Evolutionary conservation across 352 stramenopile genomes (phyloP).

Genomic region (Pythium aphanidermatum): DNA sequence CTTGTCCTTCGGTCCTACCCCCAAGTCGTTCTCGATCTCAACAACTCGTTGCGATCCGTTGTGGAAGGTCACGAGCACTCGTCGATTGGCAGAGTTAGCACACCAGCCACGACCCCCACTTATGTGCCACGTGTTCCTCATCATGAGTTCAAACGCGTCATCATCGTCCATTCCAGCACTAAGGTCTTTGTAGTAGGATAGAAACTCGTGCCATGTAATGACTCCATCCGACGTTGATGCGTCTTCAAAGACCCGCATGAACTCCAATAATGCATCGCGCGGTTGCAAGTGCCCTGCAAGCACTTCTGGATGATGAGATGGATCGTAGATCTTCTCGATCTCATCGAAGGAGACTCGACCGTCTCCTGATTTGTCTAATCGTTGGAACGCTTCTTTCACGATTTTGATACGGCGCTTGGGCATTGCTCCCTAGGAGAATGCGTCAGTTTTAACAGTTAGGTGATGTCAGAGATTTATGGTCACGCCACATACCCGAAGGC

Average conservation of each 20-base stretch:
- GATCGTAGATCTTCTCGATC: constrained; percentile 65
- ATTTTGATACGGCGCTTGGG: constrained; percentile 68
- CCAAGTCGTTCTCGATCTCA: constrained; percentile 66
- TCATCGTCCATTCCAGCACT: constrained; percentile 72
- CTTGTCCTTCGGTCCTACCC: constrained; percentile 37
- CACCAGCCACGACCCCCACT: constrained; percentile 67
- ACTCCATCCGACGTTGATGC: constrained; percentile 28
- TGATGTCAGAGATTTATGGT: not conserved
- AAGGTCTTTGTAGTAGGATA: constrained; percentile 89
- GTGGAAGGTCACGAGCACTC: constrained; percentile 62
- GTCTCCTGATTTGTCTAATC: constrained; percentile 61
- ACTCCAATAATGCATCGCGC: constrained; percentile 69
- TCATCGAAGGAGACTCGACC: constrained; percentile 62
- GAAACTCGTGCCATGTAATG: constrained; percentile 82
- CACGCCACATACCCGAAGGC: constrained; percentile 49
- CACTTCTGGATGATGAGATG: constrained; percentile 78
- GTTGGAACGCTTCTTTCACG: constrained; percentile 81
- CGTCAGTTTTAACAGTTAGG: not conserved
- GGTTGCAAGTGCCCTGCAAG: constrained; percentile 49
- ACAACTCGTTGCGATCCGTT: constrained; percentile 67
- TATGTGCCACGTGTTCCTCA: constrained; percentile 84
- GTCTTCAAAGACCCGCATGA: constrained; percentile 74
- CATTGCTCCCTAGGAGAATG: constrained; percentile 53
- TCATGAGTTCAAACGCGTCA: constrained; percentile 85
- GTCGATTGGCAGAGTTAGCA: constrained; percentile 69